Evolutionary conservation across 768 basidiomycete species (phyloP), one percentile per base, ranked within the genome.

Genomic region (Xanthoconium purpureum): DNA sequence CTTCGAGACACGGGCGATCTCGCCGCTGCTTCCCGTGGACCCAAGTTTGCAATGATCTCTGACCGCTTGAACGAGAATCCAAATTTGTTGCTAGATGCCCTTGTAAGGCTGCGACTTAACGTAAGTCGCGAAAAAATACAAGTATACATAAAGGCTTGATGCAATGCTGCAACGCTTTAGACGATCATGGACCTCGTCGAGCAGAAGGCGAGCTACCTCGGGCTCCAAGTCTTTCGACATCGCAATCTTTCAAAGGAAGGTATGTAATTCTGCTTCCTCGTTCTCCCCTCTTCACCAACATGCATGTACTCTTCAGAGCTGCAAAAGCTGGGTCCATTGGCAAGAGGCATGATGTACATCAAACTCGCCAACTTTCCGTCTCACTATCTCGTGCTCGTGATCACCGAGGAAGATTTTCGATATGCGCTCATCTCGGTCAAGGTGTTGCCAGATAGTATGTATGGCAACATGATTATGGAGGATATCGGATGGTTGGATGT

Each of bases 351-450:
- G 43, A 76, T 94, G 28, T 94, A 85, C 70, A 87, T 94, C 58
- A 87, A 89, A 63, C 79, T 95, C 9, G 67, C 84, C 40, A 88
- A 83, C 55, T 92, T 91, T 65, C 85, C 88, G 1, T 80, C 75
- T 44, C 89, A 95, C 67, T 94, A 92, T 68, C 84, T 97, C 39
- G 90, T 92, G 12, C 79, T 95, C 28, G 86, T 93, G 40, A 83
- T 94, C 58, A 84, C 85, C 0, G 88, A 92, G 56, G 79, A 85
- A 45, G 82, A 85, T 50, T 87, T 93, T 64, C 83, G 84, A 46
- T 94, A 88, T 66, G 94, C 92, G 8, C 78, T 96, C 38, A 87
- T 96, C 50, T 84, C 84, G 9, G 84, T 84, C 48, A 77, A 80
- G 60, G 73, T 80, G 8, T 66, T 84, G 14, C 66, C 78, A 0